Conservation (phyloP, 495 filamentous ascomycete genomes). For the Hypomontagnella submonticulosa region DNA sequence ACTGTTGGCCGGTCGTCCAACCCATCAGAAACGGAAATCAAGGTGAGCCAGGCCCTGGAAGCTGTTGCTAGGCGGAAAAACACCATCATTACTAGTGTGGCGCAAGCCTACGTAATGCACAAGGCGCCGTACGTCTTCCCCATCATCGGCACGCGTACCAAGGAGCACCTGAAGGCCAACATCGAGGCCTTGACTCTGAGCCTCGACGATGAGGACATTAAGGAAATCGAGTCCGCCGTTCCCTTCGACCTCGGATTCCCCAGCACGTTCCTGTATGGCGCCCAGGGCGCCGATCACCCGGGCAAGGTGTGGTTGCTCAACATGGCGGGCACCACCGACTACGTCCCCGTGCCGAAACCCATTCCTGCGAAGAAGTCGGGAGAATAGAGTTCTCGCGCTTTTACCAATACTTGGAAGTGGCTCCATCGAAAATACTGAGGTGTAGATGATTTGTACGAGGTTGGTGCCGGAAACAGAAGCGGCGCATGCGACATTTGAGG, state of each 20-base stretch:
- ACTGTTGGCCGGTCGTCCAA: constrained; percentile 39
- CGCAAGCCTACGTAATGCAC: constrained; percentile 77
- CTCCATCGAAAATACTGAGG: constrained; percentile 15
- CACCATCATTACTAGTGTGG: constrained; percentile 66
- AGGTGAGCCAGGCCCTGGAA: constrained; percentile 68
- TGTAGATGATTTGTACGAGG: background rate
- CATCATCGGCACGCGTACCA: constrained; percentile 71
- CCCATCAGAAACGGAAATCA: constrained; percentile 53
- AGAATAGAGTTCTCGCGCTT: constrained; percentile 45
- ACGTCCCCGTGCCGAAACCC: constrained; percentile 50
- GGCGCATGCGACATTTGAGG: background rate
- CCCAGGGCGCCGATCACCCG: constrained; percentile 51
- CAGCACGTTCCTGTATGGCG: constrained; percentile 60
- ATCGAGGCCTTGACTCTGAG: constrained; percentile 70
- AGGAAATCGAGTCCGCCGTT: constrained; percentile 70
- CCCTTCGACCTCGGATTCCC: constrained; percentile 75
- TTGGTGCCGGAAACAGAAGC: background rate
- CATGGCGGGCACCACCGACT: constrained; percentile 61
- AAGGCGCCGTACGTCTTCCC: constrained; percentile 83
- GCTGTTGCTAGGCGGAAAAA: constrained; percentile 65
- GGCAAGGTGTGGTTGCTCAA: constrained; percentile 56
- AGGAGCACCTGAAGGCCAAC: constrained; percentile 71
- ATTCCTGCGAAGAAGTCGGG: constrained; percentile 46
- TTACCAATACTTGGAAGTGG: constrained; percentile 34
- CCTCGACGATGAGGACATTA: constrained; percentile 69